These are phyloP conservation scores for Ogataea zsoltii DNA, from an alignment of 805 yeast species.

Conservation along the genomic window DNA sequence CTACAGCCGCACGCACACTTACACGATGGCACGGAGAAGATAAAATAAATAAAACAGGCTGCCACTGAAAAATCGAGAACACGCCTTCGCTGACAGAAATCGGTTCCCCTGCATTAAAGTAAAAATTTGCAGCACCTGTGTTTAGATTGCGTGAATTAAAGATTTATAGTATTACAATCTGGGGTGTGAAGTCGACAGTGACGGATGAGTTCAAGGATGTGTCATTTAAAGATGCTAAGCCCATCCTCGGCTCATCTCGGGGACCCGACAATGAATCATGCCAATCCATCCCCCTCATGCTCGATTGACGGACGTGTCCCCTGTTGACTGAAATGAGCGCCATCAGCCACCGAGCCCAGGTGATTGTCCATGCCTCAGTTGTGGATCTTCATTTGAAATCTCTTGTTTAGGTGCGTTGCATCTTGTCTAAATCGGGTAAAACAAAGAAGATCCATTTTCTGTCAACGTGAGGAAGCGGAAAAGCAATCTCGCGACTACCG, in stretches of 20 bases:
- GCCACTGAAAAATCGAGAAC: constrained; percentile 1
- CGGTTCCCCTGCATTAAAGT: neutral
- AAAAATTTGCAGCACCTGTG: neutral
- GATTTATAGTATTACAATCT: no score
- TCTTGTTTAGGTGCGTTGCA: neutral
- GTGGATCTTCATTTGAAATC: neutral
- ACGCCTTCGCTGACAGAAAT: constrained; percentile 2
- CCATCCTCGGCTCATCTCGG: no score
- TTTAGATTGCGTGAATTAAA: no score
- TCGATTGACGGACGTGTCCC: constrained; percentile 5
- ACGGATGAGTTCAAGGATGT: no score
- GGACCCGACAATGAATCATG: no score
- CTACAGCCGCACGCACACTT: constrained; percentile 2
- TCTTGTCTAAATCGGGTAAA: constrained; percentile 1
- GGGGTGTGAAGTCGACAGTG: no score
- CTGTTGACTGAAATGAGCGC: neutral
- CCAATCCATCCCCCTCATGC: neutral
- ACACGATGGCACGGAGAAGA: neutral
- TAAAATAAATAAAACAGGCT: constrained; percentile 3
- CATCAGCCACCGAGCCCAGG: constrained; percentile 1
- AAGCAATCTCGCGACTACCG: constrained; percentile 7
- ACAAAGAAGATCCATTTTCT: neutral
- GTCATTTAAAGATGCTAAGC: no score
- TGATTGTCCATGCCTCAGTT: neutral
- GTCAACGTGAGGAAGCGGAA: neutral